Conservation (phyloP, 2,329 filamentous ascomycete species). For the Fusarium longipes region DNA sequence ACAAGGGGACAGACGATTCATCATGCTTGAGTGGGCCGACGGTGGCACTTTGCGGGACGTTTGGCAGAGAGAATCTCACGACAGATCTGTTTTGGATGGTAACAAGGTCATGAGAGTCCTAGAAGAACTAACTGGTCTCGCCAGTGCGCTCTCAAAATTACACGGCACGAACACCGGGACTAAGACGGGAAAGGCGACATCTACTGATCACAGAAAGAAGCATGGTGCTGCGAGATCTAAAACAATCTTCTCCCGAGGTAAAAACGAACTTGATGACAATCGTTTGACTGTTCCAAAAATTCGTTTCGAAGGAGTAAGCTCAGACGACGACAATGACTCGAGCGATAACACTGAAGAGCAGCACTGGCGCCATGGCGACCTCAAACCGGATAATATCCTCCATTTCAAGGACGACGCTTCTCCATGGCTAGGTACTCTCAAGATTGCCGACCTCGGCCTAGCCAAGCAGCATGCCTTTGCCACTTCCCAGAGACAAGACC, state of each 20-base stretch:
- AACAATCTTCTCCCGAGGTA: background rate
- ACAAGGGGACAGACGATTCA: background rate
- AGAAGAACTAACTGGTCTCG: slow-evolving; percentile 22
- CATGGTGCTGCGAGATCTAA: background rate
- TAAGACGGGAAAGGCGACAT: background rate
- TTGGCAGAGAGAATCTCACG: background rate
- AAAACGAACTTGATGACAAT: background rate
- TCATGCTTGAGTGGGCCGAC: slow-evolving; percentile 33
- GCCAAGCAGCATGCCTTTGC: slow-evolving; percentile 28
- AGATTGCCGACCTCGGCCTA: slow-evolving; percentile 27
- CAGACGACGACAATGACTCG: background rate
- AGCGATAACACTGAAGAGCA: background rate
- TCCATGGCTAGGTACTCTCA: slow-evolving; percentile 21
- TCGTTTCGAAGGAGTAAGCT: background rate
- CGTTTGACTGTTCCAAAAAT: background rate
- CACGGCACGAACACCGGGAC: slow-evolving; percentile 4
- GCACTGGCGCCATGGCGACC: slow-evolving; percentile 30
- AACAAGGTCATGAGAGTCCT: slow-evolving; percentile 10
- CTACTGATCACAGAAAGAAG: background rate
- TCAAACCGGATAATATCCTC: slow-evolving; percentile 35
- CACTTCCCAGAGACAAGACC: background rate
- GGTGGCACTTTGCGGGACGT: slow-evolving; percentile 29
- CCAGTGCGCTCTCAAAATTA: slow-evolving; percentile 16
- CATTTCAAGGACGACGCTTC: background rate
- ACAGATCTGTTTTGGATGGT: background rate